Evolutionary conservation across 345 rosid genomes (phyloP), one percentile per base, ranked within the genome.

Genomic region (Trapa incisa): DNA sequence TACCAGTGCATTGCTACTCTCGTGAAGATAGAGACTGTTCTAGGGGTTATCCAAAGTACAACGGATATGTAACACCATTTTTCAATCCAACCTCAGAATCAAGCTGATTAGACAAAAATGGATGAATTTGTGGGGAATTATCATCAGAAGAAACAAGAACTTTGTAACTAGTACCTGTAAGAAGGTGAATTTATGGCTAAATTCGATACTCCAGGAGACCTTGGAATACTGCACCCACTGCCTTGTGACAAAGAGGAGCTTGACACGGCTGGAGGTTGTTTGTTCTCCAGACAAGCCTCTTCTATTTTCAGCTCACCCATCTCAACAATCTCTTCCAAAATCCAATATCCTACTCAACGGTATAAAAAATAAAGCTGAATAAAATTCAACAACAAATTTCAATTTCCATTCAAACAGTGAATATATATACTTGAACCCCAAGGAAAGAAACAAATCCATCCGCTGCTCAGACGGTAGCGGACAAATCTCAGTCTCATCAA

Each of bases 271-370:
- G 80, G 79, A 75, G 79, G 79, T 80, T 93, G 97, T 74, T 85
- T 93, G 78, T 93, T 93, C 76, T 85, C 97, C 70, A 83, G 83
- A 79, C 99, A 88, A 71, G 81, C 69, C 78, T 81, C 87, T 74
- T 90, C 94, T 33, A 68, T 62, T 73, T 72, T 84, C 48, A 71
- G 74, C 75, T 86, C 87, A 74, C 71, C 82, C 85, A 76, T 83
- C 75, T 69, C 86, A 69, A 71, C 74, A 74, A 71, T 73, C 83
- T 82, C 74, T 77, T 73, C 76, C 68, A 78, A 74, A 78, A 68
- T 70, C 74, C 77, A 71, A 79, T 76, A 69, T 76, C 78, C 71
- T 69, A 68, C 12, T 16, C 37, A 68, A 56, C 70, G 41, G 61
- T 56, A 22, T 45, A 57, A 56, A 68, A 56, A 37, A 54, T 8